These are phyloP conservation scores for Backusella parvicylindrica DNA, from an alignment of 192 early-diverging fungal species.

Conservation along the genomic window DNA sequence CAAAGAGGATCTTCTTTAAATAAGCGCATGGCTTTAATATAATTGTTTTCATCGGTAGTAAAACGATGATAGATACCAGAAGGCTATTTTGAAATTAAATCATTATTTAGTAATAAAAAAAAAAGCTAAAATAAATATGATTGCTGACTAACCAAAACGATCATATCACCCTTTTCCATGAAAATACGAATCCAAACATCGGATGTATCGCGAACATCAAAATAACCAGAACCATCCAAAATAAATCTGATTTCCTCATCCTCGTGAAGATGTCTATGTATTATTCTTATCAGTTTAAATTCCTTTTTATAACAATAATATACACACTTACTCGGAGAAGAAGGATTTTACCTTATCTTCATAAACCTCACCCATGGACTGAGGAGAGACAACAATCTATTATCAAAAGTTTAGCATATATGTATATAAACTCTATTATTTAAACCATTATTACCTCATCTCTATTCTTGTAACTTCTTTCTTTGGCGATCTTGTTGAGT, in stretches of 20 bases:
- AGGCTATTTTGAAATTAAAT: constrained; percentile 53
- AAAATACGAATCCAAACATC: constrained; percentile 87
- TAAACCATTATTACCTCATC: constrained; percentile 75
- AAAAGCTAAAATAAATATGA: no score
- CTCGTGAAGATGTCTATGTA: constrained; percentile 80
- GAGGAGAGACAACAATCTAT: constrained; percentile 78
- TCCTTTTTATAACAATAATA: neutral
- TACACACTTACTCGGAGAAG: constrained; percentile 69
- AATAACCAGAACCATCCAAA: constrained; percentile 89
- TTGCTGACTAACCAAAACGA: constrained; percentile 78
- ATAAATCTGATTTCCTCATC: constrained; percentile 97
- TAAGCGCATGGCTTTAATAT: constrained; percentile 82
- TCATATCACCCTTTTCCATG: constrained; percentile 69
- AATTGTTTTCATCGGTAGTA: constrained; percentile 83
- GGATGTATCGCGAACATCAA: constrained; percentile 68
- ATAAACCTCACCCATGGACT: constrained; percentile 77
- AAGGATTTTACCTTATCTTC: constrained; percentile 93
- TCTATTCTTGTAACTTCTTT: constrained; percentile 88
- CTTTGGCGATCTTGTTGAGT: constrained; percentile 65
- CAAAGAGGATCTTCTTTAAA: constrained; percentile 83
- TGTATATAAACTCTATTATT: no score
- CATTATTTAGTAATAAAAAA: no score
- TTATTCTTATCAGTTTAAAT: neutral
- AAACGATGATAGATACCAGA: constrained; percentile 97
- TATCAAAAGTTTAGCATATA: neutral